phyloP scores from a whole-genome alignment of 495 filamentous ascomycete genomes.

The Trichoderma reesei region DNA sequence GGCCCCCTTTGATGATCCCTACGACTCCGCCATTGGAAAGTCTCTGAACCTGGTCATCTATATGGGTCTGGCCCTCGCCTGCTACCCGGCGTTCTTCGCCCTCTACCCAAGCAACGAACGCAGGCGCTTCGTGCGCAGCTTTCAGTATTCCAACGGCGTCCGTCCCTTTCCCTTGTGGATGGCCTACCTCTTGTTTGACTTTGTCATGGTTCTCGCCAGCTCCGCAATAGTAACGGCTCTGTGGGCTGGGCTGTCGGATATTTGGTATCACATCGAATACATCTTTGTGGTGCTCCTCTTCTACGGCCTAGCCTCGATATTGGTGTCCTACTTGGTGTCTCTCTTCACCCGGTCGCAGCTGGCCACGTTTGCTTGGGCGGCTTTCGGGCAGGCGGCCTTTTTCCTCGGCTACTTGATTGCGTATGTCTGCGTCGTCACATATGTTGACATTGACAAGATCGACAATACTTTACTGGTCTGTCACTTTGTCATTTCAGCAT shows the following conservation, averaged over 20 bases:
- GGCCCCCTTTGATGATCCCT: constrained; percentile 60
- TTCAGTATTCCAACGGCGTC: constrained; percentile 84
- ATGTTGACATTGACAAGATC: constrained; percentile 49
- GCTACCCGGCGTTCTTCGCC: constrained; percentile 75
- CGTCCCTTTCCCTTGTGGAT: constrained; percentile 63
- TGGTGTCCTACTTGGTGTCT: constrained; percentile 65
- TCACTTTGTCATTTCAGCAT: constrained; percentile 56
- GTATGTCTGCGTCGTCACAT: constrained; percentile 59
- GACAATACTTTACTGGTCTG: constrained; percentile 49
- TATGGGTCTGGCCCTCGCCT: constrained; percentile 62
- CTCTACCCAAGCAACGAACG: constrained; percentile 78
- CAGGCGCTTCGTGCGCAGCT: constrained; percentile 61
- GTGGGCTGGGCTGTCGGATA: constrained; percentile 46
- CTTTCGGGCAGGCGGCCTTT: constrained; percentile 60
- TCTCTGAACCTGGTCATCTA: constrained; percentile 74
- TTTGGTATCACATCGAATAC: constrained; percentile 70
- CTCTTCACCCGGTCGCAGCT: constrained; percentile 41
- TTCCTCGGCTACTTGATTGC: constrained; percentile 73
- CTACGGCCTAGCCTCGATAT: constrained; percentile 61
- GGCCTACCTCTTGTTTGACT: constrained; percentile 72
- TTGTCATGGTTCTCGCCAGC: constrained; percentile 50
- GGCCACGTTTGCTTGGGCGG: constrained; percentile 46
- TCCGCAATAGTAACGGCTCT: constrained; percentile 51
- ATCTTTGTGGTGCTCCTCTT: constrained; percentile 66
- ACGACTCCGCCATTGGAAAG: constrained; percentile 50